Evolutionary conservation across 352 stramenopile genomes (phyloP).

Genomic region (Pythium sukuiense): DNA sequence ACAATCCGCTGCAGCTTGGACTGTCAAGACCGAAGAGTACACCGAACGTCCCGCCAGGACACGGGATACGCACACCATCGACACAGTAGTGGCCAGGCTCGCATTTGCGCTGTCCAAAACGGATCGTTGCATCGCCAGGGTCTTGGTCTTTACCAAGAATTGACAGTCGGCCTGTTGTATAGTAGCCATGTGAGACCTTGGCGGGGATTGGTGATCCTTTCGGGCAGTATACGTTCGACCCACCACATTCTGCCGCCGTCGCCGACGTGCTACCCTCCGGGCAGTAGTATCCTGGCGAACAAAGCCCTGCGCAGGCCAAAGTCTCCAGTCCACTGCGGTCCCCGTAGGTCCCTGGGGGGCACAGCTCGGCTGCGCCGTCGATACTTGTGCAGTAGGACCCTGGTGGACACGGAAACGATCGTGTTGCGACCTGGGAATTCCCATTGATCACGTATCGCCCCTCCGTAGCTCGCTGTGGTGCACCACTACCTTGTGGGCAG

Average conservation of each 20-base stretch:
- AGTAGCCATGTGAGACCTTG: conserved; percentile 42
- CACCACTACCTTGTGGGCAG: conserved; percentile 41
- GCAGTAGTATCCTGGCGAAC: conserved; percentile 61
- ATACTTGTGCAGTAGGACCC: conserved; percentile 54
- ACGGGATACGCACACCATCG: conserved; percentile 32
- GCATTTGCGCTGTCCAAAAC: conserved; percentile 46
- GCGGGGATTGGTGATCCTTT: conserved; percentile 39
- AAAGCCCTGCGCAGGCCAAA: conserved; percentile 49
- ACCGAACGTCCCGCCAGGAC: conserved; percentile 50
- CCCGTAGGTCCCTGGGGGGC: conserved; percentile 67
- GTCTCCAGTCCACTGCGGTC: conserved; percentile 36
- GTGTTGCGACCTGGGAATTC: conserved; percentile 16
- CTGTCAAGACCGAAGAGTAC: conserved; percentile 25
- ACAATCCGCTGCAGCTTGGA: conserved; percentile 39
- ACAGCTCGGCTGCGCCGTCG: conserved; percentile 36
- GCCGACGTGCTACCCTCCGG: conserved; percentile 40
- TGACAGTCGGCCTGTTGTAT: conserved; percentile 34
- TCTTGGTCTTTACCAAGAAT: conserved; percentile 15
- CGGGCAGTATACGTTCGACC: conserved; percentile 45
- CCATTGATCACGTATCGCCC: conserved; percentile 46
- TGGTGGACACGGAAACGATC: conserved; percentile 30
- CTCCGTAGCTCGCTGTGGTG: conserved; percentile 16
- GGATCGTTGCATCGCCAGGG: conserved; percentile 24
- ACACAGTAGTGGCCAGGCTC: conserved; percentile 51
- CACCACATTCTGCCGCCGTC: conserved; percentile 42